Conservation (phyloP, 306 rosid genomes). For the Acacia crassicarpa region DNA sequence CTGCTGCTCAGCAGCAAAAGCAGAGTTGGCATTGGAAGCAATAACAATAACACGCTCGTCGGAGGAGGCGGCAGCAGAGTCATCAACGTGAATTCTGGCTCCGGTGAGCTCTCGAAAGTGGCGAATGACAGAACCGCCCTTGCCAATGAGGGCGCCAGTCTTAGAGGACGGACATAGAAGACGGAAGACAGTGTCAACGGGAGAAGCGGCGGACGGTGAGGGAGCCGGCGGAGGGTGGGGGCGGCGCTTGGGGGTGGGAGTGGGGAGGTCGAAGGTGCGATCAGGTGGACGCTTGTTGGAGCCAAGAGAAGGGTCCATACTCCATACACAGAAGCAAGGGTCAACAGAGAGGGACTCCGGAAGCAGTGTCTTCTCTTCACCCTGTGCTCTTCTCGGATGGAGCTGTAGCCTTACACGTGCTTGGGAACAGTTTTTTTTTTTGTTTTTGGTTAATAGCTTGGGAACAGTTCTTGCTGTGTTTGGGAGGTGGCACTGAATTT, state of each 20-base stretch:
- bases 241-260: constrained; percentile 44
- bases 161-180: constrained; percentile 56
- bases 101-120: constrained; percentile 40
- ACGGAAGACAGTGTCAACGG: constrained; percentile 54
- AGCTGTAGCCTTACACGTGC: not conserved
- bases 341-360: not conserved
- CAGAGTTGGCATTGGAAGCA: constrained; percentile 6
- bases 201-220: constrained; percentile 23
- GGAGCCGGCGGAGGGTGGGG: constrained; percentile 29
- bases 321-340: not conserved
- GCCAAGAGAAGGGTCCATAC: constrained; percentile 33
- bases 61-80: constrained; percentile 28
- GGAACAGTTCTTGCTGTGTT: too few species aligned
- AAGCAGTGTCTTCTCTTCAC: not conserved
- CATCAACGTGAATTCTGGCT: constrained; percentile 48
- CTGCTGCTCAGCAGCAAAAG: not conserved
- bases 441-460: too few species aligned
- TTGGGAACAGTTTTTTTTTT: too few species aligned
- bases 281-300: constrained; percentile 44
- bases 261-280: constrained; percentile 16
- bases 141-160: constrained; percentile 34
- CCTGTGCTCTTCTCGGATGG: not conserved
- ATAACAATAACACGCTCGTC: constrained; percentile 59
- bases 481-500: too few species aligned
- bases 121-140: constrained; percentile 35